Evolutionary conservation across 305 asterid genomes (phyloP).

Genomic region (Fraxinus ornus): DNA sequence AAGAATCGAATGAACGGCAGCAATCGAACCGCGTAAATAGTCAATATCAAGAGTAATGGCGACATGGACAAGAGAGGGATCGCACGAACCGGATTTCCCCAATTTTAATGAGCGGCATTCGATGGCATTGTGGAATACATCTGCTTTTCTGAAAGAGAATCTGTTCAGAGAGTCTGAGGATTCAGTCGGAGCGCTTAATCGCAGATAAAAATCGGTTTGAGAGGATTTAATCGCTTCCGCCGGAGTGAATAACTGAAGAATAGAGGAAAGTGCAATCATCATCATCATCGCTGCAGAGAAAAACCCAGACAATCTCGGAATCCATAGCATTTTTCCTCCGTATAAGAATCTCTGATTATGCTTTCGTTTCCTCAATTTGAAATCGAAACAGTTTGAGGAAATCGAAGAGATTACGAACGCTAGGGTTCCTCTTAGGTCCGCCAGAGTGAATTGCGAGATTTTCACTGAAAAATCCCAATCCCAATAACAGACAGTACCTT

Average conservation of each 20-base stretch:
- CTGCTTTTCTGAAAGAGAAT: constrained; percentile 24
- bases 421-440: constrained; percentile 60
- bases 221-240: constrained; percentile 38
- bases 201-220: background rate
- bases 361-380: background rate
- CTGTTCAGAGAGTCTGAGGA: background rate
- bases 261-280: constrained; percentile 31
- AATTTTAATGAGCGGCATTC: constrained; percentile 21
- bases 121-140: constrained; percentile 24
- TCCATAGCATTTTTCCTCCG: constrained; percentile 25
- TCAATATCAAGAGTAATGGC: constrained; percentile 44
- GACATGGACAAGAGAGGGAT: constrained; percentile 34
- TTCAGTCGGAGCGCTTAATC: background rate
- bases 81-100: constrained; percentile 20
- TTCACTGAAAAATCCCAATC: constrained; percentile 15
- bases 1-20: constrained; percentile 41
- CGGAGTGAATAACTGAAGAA: constrained; percentile 36
- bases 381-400: background rate
- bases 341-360: background rate
- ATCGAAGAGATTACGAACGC: background rate
- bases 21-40: constrained; percentile 41
- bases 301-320: constrained; percentile 24
- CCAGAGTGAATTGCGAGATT: constrained; percentile 37
- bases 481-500: constrained; percentile 35
- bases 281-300: constrained; percentile 26